Conservation (phyloP, 192 early-diverging fungal species). For the Allomyces javanicus region DNA sequence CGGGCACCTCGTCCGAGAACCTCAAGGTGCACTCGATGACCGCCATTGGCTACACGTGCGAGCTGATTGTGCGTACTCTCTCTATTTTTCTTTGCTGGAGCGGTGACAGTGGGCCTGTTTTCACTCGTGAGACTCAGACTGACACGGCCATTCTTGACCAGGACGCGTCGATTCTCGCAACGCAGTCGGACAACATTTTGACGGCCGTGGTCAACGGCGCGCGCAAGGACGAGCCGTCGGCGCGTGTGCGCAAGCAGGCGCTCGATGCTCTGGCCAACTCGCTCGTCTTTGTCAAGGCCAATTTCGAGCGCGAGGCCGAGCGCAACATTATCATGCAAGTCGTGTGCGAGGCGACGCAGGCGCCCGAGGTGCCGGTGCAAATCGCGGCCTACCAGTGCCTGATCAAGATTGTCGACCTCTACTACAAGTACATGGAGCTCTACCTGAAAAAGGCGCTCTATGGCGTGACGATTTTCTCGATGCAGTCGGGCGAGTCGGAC, state of each 20-base stretch:
- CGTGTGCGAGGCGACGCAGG: slow-evolving; percentile 89
- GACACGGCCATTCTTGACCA: slow-evolving; percentile 9
- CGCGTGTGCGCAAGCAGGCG: slow-evolving; percentile 43
- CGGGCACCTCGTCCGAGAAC: slow-evolving; percentile 36
- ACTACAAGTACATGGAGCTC: slow-evolving; percentile 87
- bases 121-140: not conserved
- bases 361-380: slow-evolving; percentile 48
- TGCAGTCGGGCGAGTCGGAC: slow-evolving; percentile 70
- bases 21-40: slow-evolving; percentile 66
- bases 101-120: not conserved
- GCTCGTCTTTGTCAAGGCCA: slow-evolving; percentile 79
- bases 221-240: slow-evolving; percentile 68
- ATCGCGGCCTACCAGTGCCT: slow-evolving; percentile 85
- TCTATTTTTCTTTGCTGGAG: not conserved
- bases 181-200: slow-evolving; percentile 74
- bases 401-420: slow-evolving; percentile 88
- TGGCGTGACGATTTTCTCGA: slow-evolving; percentile 75
- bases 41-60: slow-evolving; percentile 86
- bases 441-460: slow-evolving; percentile 96
- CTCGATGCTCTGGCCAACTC: slow-evolving; percentile 83
- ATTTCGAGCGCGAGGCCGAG: slow-evolving; percentile 86
- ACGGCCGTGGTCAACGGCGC: slow-evolving; percentile 90
- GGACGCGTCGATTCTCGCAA: slow-evolving; percentile 57
- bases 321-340: slow-evolving; percentile 98
- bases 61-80: slow-evolving; percentile 47